A percentile compares a stretch with the other conserved stretches of the same genome.
Conservation (phyloP, 2,329 filamentous ascomycete species). For the Cylindrodendrum hubeiense region DNA sequence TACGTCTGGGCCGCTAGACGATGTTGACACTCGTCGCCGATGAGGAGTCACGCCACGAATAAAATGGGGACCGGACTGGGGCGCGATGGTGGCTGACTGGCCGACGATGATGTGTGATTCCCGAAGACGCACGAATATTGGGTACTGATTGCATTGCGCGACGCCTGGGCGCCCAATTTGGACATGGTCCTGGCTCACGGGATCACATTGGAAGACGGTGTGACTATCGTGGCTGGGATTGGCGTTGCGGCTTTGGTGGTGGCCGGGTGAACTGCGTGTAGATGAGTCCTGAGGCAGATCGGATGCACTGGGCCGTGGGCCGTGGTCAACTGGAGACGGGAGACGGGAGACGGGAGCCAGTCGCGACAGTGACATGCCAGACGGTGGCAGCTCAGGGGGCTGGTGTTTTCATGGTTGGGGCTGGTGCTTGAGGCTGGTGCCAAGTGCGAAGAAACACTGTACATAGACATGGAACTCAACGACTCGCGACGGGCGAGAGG, state of each 20-base stretch:
- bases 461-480: conserved; percentile 25
- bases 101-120: background rate
- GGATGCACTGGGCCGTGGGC: background rate
- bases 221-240: background rate
- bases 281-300: background rate
- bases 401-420: conserved; percentile 34
- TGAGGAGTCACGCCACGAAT: background rate
- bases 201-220: background rate
- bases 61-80: background rate
- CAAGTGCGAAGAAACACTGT: conserved; percentile 16
- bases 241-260: background rate
- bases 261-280: background rate
- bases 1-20: conserved; percentile 20
- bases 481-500: conserved; percentile 29
- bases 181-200: background rate
- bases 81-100: background rate
- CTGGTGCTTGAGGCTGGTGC: conserved; percentile 31
- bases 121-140: background rate
- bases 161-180: background rate
- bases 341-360: conserved; percentile 22
- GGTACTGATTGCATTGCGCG: background rate
- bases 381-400: conserved; percentile 35
- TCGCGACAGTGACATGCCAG: conserved; percentile 16
- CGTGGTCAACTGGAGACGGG: background rate
- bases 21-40: conserved; percentile 24